Evolutionary conservation across 2,329 filamentous ascomycete genomes (phyloP).

Genomic region (Hypoxylon sp.): DNA sequence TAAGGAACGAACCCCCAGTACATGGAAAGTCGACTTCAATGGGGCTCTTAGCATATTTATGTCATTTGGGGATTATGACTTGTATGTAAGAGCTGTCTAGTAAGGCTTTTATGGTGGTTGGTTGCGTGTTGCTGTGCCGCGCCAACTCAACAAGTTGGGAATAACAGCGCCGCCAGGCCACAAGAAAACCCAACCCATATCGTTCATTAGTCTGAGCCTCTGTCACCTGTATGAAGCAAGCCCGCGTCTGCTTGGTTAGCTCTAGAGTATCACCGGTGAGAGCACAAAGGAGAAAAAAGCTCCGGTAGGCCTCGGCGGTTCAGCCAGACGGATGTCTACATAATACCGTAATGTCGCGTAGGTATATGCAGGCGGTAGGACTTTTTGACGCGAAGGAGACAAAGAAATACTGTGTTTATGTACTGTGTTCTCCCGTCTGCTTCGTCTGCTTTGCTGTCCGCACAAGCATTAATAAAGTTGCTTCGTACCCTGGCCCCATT

Average conservation of each 20-base stretch:
- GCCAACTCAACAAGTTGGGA: slow-evolving; percentile 8
- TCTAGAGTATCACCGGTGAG: background rate
- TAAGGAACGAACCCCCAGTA: background rate
- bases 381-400: slow-evolving; percentile 2
- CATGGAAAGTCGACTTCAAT: background rate
- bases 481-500: slow-evolving; percentile 11
- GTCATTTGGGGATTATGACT: slow-evolving; percentile 2
- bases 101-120: slow-evolving; percentile 12
- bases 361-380: background rate
- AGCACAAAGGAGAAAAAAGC: slow-evolving; percentile 5
- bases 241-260: slow-evolving; percentile 8
- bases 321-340: background rate
- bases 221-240: slow-evolving; percentile 3
- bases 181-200: slow-evolving; percentile 26
- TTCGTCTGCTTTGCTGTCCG: slow-evolving; percentile 23
- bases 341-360: background rate
- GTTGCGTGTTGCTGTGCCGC: slow-evolving; percentile 21
- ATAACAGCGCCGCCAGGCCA: background rate
- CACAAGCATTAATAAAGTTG: slow-evolving; percentile 14
- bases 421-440: slow-evolving; percentile 32
- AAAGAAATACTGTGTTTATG: slow-evolving; percentile 7
- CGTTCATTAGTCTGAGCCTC: background rate
- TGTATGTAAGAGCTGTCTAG: background rate
- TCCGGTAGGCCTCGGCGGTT: slow-evolving; percentile 15
- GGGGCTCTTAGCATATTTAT: background rate